Evolutionary conservation across 1,139 yeast genomes (phyloP), one percentile per base, ranked within the genome.

Genomic region (Suhomyces atakaporum): DNA sequence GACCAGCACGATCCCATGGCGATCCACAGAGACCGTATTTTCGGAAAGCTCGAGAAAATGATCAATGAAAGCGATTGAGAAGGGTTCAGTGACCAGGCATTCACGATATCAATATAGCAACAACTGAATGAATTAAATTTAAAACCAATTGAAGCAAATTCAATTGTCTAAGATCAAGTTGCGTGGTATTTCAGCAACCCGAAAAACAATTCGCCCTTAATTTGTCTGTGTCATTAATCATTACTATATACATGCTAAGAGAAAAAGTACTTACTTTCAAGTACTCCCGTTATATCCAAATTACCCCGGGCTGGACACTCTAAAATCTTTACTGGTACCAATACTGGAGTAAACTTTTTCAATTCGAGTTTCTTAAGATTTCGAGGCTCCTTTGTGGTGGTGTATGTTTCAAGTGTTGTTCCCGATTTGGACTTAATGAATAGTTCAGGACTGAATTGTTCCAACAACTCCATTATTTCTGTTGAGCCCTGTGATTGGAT

Each of bases 1-100:
- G 88, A 81, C 36, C 66, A 62, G 25, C 77, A 78, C 21, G 83
- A 80, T 47, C 81, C 79, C 6, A 34, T 80, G 47, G 86, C 87
- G 0, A 66, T 71, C 2, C 82, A 81, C 49, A 59, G 89, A 36
- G 89, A 82, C 45, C 66, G 58, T 38, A 80, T 82, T 3, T 81
- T 82, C 55, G 78, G 78, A 1, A 66, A 63, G 40, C 55, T 82
- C 21, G 76, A 81, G 46, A 59, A 58, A 26, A 75, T 79, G 83
- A 60, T 69, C 21, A 34, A 51, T 13, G 55, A 54, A 33, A 35
- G 39, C 4, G 20, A 30, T 25, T n/a, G n/a, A n/a, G n/a, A n/a
- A n/a, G n/a, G n/a, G n/a, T n/a, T n/a, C n/a, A n/a, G n/a, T n/a
- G n/a, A n/a, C n/a, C n/a, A n/a, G n/a, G n/a, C n/a, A n/a, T n/a